Conservation (phyloP, 495 filamentous ascomycete species). For the Lasiosphaeris hirsuta region DNA sequence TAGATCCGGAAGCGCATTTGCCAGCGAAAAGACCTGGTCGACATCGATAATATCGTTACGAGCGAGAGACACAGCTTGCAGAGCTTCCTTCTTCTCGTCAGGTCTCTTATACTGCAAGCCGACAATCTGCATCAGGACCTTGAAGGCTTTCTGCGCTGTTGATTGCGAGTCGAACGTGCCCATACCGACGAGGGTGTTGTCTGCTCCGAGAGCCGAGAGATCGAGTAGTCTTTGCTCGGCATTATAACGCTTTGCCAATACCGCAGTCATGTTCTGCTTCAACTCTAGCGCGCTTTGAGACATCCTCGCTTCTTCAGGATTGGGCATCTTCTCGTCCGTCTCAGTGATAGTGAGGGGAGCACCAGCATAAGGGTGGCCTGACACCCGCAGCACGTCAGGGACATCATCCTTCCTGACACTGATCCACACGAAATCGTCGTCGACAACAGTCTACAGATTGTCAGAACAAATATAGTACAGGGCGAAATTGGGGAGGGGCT, state of each 20-base stretch:
- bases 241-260: slow-evolving; percentile 74
- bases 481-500: slow-evolving; percentile 12
- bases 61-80: slow-evolving; percentile 73
- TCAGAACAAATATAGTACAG: slow-evolving; percentile 48
- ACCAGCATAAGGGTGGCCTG: slow-evolving; percentile 64
- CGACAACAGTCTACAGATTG: slow-evolving; percentile 64
- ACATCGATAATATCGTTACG: slow-evolving; percentile 72
- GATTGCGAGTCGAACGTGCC: slow-evolving; percentile 70
- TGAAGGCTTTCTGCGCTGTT: slow-evolving; percentile 83
- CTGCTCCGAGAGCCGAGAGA: slow-evolving; percentile 68
- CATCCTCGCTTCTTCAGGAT: slow-evolving; percentile 18
- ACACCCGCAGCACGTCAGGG: slow-evolving; percentile 57
- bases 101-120: slow-evolving; percentile 63
- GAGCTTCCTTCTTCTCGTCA: slow-evolving; percentile 64
- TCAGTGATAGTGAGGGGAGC: slow-evolving; percentile 53
- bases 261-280: slow-evolving; percentile 41
- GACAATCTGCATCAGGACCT: slow-evolving; percentile 79
- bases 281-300: slow-evolving; percentile 44
- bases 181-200: slow-evolving; percentile 62
- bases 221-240: slow-evolving; percentile 67
- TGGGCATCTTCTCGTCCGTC: slow-evolving; percentile 28
- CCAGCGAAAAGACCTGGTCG: slow-evolving; percentile 63
- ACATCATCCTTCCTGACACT: slow-evolving; percentile 61
- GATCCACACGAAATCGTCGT: slow-evolving; percentile 67
- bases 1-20: slow-evolving; percentile 72